Percentiles rank a stretch among this genome's conserved stretches.
These are phyloP conservation scores for Leucogyrophana mollusca DNA, from an alignment of 768 basidiomycete genomes.

Conservation along the genomic window DNA sequence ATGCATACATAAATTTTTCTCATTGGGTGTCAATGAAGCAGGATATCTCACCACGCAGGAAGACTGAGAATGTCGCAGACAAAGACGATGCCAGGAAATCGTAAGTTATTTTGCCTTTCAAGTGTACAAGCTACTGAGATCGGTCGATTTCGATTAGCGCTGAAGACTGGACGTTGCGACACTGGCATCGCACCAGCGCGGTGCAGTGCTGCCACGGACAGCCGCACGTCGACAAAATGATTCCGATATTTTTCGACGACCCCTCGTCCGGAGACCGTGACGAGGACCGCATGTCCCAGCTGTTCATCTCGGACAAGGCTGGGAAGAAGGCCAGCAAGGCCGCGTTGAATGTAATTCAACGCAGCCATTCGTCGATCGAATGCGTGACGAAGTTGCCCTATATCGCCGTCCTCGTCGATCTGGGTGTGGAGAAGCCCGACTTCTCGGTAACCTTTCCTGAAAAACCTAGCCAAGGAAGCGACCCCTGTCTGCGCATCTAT, in stretches of 20 bases:
- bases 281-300: constrained; percentile 4
- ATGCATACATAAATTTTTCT: constrained; percentile 5
- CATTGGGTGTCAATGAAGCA: constrained; percentile 11
- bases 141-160: no score
- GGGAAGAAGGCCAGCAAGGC: not conserved
- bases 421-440: not conserved
- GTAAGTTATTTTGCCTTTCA: not conserved
- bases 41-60: not conserved
- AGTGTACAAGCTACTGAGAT: not conserved
- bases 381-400: not conserved
- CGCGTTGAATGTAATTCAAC: not conserved
- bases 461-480: not conserved
- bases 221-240: constrained; percentile 10
- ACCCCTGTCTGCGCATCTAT: not conserved
- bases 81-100: not conserved
- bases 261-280: not conserved
- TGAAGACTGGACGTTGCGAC: constrained; percentile 7
- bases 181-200: constrained; percentile 14
- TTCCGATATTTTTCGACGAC: constrained; percentile 13
- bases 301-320: constrained; percentile 18
- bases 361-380: not conserved
- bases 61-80: not conserved
- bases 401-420: constrained; percentile 1
- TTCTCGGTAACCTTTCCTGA: not conserved
- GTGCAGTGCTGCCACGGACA: constrained; percentile 14